These are phyloP conservation scores for Margaritispora aquatica DNA, from an alignment of 495 filamentous ascomycete species.

Conservation along the genomic window DNA sequence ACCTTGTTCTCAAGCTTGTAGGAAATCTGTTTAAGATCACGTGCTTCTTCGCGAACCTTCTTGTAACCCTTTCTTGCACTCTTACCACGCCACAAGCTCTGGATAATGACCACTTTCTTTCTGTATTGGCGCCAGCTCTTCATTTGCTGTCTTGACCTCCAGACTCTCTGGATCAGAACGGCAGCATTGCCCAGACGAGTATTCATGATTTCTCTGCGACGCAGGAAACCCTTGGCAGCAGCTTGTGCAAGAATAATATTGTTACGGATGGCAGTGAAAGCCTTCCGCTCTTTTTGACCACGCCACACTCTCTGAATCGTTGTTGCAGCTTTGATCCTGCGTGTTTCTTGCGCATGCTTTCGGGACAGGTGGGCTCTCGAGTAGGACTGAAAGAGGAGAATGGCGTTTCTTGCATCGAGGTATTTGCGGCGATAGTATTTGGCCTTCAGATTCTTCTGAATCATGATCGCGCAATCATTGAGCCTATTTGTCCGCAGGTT, in stretches of 20 bases:
- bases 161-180: constrained; percentile 80
- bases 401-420: constrained; percentile 75
- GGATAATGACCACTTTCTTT: constrained; percentile 79
- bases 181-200: constrained; percentile 91
- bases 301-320: constrained; percentile 94
- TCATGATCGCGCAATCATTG: constrained; percentile 95
- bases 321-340: constrained; percentile 78
- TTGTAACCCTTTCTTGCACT: constrained; percentile 79
- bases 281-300: constrained; percentile 77
- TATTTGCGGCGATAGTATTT: constrained; percentile 95
- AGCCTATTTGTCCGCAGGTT: constrained; percentile 83
- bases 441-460: constrained; percentile 94
- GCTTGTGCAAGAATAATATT: constrained; percentile 85
- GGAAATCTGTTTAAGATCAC: constrained; percentile 97
- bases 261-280: constrained; percentile 66
- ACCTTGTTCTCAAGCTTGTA: constrained; percentile 99
- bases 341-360: constrained; percentile 70
- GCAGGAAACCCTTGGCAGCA: constrained; percentile 82
- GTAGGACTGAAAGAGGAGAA: constrained; percentile 72
- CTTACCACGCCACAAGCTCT: constrained; percentile 90
- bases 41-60: constrained; percentile 83
- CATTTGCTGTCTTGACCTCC: constrained; percentile 75
- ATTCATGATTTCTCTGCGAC: constrained; percentile 83
- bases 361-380: constrained; percentile 70
- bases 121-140: constrained; percentile 83